Percentiles rank a stretch among this genome's conserved stretches.
phyloP scores from a whole-genome alignment of 805 yeast genomes.

The Monosporozyma aerobia region DNA sequence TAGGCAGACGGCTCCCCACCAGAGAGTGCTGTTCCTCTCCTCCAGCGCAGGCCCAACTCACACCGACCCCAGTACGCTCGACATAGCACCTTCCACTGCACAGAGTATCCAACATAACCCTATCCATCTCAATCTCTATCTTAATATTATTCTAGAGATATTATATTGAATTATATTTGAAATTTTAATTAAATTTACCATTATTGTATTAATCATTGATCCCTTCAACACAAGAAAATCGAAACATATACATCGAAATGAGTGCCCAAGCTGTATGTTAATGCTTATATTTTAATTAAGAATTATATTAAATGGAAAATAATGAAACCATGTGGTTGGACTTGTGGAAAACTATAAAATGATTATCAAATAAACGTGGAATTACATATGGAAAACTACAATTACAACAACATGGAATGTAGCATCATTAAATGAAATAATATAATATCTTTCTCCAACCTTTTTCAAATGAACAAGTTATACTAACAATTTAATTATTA shows the following conservation, averaged over 20 bases:
- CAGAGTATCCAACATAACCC: not conserved
- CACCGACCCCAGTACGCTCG: not conserved
- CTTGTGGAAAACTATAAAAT: not conserved
- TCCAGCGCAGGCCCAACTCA: not conserved
- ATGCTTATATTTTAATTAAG: not conserved
- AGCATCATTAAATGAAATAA: not conserved
- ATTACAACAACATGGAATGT: not conserved
- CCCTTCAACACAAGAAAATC: not conserved
- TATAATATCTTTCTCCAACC: not conserved
- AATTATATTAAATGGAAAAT: not conserved
- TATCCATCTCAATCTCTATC: not conserved
- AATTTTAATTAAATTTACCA: not conserved
- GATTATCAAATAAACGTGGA: too few species aligned
- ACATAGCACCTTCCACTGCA: not conserved
- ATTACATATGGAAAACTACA: not conserved
- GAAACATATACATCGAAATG: conserved; percentile 21
- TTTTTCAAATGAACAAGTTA: not conserved
- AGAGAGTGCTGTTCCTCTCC: too few species aligned
- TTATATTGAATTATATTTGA: not conserved
- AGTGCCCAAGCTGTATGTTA: conserved; percentile 30
- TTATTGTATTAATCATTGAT: not conserved
- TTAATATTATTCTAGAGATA: not conserved
- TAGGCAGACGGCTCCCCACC: not conserved
- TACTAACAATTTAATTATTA: not conserved
- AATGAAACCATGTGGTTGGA: not conserved